phyloP scores from a whole-genome alignment of 169 alveolate genomes.

The Plasmodium gaboni region DNA sequence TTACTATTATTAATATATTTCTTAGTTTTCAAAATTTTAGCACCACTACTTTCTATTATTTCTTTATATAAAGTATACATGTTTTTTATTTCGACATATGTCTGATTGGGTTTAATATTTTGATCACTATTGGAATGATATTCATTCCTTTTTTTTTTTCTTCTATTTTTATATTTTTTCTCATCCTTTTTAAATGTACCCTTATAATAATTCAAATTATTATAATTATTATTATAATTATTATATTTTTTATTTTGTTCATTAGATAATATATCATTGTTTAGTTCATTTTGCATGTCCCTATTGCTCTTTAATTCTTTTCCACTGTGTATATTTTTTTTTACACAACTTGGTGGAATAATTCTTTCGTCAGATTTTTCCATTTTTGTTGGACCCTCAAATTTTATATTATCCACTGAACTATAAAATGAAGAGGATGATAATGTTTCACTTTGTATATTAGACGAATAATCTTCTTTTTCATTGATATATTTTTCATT shows the following conservation, averaged over 20 bases:
- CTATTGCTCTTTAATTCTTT: too few relatives aligned
- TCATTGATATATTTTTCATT: too few relatives aligned
- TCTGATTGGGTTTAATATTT: background rate
- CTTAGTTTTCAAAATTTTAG: slow-evolving; percentile 74
- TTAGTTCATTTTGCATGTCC: too few relatives aligned
- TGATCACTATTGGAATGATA: background rate
- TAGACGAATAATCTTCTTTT: too few relatives aligned
- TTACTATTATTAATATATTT: slow-evolving; percentile 75
- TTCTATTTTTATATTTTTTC: background rate
- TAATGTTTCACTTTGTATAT: too few relatives aligned
- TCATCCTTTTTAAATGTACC: background rate
- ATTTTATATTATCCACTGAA: too few relatives aligned
- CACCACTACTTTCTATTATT: slow-evolving; percentile 74
- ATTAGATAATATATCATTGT: too few relatives aligned
- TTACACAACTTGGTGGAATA: too few relatives aligned
- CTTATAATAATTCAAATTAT: background rate
- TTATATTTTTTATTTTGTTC: background rate
- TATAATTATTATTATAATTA: background rate
- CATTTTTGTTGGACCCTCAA: too few relatives aligned
- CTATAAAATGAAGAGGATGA: too few relatives aligned
- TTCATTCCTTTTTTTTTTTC: background rate
- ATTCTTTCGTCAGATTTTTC: too few relatives aligned
- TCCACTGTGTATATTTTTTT: too few relatives aligned
- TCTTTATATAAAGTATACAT: slow-evolving; percentile 68
- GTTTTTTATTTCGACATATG: slow-evolving; percentile 39